Evolutionary conservation across 192 early-diverging fungal species (phyloP).

Genomic region (Helicostylum pulchrum): DNA sequence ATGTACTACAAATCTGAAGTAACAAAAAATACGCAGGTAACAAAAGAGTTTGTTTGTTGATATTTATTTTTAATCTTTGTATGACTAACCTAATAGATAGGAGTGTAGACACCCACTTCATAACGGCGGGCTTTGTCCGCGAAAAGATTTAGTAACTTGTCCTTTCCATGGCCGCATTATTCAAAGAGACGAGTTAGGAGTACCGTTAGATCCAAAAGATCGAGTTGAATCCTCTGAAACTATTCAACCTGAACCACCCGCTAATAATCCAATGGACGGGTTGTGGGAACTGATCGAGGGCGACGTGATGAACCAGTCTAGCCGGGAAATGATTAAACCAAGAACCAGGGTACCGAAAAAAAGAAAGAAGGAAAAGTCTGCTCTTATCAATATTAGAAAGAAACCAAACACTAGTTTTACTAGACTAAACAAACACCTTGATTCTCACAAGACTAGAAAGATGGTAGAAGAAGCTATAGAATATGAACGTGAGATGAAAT

Average conservation of each 20-base stretch:
- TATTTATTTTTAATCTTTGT: background rate
- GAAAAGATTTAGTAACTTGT: conserved; percentile 63
- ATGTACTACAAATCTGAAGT: conserved; percentile 43
- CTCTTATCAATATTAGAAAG: conserved; percentile 45
- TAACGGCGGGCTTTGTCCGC: conserved; percentile 58
- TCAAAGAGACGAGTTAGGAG: conserved; percentile 56
- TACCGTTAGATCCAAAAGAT: conserved; percentile 26
- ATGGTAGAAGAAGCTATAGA: conserved; percentile 26
- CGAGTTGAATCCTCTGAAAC: conserved; percentile 12
- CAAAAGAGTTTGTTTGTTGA: background rate
- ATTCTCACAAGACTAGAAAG: conserved; percentile 11
- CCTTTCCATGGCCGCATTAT: conserved; percentile 63
- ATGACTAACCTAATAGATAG: conserved; percentile 12
- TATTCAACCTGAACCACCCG: conserved; percentile 11
- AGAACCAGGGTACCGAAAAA: conserved; percentile 17
- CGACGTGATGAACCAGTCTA: conserved; percentile 43
- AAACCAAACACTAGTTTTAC: conserved; percentile 29
- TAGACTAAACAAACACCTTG: conserved; percentile 33
- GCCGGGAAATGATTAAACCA: conserved; percentile 5
- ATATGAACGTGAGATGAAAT: conserved; percentile 28
- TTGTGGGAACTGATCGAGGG: conserved; percentile 48
- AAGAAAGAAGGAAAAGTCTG: conserved; percentile 34
- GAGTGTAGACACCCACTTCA: conserved; percentile 62
- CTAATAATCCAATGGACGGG: conserved; percentile 9
- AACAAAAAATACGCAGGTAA: conserved; percentile 45